These are phyloP conservation scores for Phylloporus sp. DNA, from an alignment of 1,284 basidiomycete species.

Conservation along the genomic window DNA sequence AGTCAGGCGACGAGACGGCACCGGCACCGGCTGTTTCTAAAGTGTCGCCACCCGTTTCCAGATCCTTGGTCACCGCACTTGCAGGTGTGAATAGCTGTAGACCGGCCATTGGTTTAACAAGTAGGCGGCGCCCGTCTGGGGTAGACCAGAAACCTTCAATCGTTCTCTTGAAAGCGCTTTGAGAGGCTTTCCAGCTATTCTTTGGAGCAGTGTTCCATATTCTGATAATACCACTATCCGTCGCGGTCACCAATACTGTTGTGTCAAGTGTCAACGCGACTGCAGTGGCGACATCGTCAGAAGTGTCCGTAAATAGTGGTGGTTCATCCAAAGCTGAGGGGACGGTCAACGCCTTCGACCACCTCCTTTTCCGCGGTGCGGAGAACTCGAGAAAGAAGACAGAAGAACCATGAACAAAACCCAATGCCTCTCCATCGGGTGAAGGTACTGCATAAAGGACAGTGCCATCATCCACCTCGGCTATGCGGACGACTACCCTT, in stretches of 20 bases:
- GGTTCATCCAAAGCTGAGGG: constrained; percentile 18
- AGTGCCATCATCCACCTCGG: constrained; percentile 20
- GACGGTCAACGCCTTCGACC: constrained; percentile 16
- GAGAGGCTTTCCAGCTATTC: constrained; percentile 18
- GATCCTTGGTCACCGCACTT: constrained; percentile 20
- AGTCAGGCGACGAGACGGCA: constrained; percentile 29
- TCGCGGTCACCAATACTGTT: constrained; percentile 18
- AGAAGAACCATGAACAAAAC: constrained; percentile 2
- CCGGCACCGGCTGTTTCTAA: constrained; percentile 9
- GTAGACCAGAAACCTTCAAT: constrained; percentile 19
- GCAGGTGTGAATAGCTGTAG: constrained; percentile 15
- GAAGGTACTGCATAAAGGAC: constrained; percentile 13
- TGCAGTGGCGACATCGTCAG: constrained; percentile 1
- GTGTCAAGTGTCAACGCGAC: constrained; percentile 22
- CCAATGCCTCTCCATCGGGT: constrained; percentile 19
- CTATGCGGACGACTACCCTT: constrained; percentile 10
- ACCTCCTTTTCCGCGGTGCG: constrained; percentile 7
- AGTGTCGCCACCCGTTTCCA: constrained; percentile 27
- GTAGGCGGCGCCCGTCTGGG: constrained; percentile 22
- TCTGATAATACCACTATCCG: constrained; percentile 15
- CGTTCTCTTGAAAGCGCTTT: constrained; percentile 4
- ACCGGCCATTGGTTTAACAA: constrained; percentile 22
- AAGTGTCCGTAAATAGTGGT: constrained; percentile 15
- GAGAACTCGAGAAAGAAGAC: constrained; percentile 17
- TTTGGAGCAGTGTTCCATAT: constrained; percentile 24